Base-by-base conservation (phyloP, 371 early-diverging fungal genomes). In the Mucor racemosus region DNA sequence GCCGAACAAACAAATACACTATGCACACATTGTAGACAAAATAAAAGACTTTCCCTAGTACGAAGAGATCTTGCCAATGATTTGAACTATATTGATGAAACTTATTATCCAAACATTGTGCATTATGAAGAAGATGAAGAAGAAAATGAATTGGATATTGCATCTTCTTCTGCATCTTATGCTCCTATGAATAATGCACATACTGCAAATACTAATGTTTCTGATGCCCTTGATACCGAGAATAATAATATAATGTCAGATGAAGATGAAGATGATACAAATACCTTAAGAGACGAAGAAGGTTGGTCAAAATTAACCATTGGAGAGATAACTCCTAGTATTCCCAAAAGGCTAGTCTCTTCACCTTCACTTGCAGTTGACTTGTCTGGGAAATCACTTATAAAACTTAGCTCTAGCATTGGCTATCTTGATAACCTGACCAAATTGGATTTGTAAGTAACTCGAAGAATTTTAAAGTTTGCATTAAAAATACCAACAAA, bases 361-460 rank as follows among this genome's bases (percentile, higher is more conserved):
- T 68, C 65, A 8, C 60, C 72, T n/a, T 68, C 70, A 7, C 38
- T 74, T 8, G 59, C 71, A 7, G 61, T 80, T 11, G 76, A 80
- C 72, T 50, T 80, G n/a, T 76, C 78, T 10, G 71, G 71, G 7
- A 65, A 67, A 61, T 69, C 74, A 13, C 42, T 80, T 34, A 67
- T 80, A 14, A 77, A 77, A 58, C 62, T 81, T 34, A 81, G 79
- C 36, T 76, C 77, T 0, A 81, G 77, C 50, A 75, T 81, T 63
- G 76, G 74, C 3, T 76, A 70, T 57, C 60, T 81, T 5, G 58
- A 60, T n/a, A 73, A 77, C 38, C 69, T 79, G 7, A 81, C 82
- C 14, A 77, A 81, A 56, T 54, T 81, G 19, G 67, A 79, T 53
- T 53, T 81, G 79, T 77, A 79, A 68, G 74, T 38, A n/a, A 3